Evolutionary conservation across 169 alveolate species (phyloP).

Genomic region (Perkinsus olseni): DNA sequence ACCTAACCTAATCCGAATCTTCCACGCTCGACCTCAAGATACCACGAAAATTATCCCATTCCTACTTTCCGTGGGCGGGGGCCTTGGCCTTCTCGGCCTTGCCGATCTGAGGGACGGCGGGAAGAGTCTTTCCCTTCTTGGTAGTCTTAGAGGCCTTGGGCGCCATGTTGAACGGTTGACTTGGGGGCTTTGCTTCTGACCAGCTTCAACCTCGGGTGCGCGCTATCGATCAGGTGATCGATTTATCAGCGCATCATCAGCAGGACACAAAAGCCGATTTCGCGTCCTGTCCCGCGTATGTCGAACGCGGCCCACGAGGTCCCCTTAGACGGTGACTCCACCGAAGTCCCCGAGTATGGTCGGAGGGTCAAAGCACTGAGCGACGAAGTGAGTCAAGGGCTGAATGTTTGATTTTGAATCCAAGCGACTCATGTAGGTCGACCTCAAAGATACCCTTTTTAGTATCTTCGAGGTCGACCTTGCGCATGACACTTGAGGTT

Average conservation of each 20-base stretch:
- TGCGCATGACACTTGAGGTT: no score
- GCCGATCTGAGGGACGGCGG: slow-evolving; percentile 1
- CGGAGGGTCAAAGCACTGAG: neutral
- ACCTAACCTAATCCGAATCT: neutral
- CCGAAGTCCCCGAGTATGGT: neutral
- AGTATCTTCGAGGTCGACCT: no score
- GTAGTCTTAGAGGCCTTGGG: neutral
- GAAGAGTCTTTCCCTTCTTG: neutral
- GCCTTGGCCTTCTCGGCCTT: slow-evolving; percentile 1
- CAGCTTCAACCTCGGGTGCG: neutral
- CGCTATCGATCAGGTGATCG: neutral
- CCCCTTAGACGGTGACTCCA: neutral
- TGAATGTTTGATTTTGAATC: neutral
- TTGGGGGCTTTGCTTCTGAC: neutral
- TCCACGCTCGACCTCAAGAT: neutral
- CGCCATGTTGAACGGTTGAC: neutral
- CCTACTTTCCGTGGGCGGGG: neutral
- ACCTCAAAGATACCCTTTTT: no score
- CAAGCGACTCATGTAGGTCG: neutral
- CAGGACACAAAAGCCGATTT: neutral
- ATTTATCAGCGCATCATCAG: neutral
- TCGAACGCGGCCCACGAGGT: neutral
- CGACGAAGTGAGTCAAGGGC: neutral
- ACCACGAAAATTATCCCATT: neutral
- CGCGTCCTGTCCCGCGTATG: neutral